Evolutionary conservation across 257 asterid species (phyloP).

Genomic region (Solanum gandarillasii): DNA sequence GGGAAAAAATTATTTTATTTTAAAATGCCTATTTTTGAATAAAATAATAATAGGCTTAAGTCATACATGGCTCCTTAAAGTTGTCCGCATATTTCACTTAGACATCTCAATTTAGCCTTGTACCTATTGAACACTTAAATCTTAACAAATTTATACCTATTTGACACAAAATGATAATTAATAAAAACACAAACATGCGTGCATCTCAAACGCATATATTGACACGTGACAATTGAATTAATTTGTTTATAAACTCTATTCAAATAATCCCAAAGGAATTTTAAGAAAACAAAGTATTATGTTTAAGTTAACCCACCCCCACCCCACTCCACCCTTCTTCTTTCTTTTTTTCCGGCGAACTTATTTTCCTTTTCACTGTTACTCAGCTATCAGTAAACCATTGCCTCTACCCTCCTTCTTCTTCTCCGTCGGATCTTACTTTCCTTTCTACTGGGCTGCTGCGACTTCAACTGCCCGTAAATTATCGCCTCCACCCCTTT

Average conservation of each 20-base stretch:
- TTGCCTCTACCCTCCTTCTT: not conserved
- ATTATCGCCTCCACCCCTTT: not conserved
- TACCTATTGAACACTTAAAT: not conserved
- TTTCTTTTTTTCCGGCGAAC: not conserved
- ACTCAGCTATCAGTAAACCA: not conserved
- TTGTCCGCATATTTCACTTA: not conserved
- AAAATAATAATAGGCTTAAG: too few relatives aligned
- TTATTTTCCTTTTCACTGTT: rapidly evolving
- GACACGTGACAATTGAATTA: not conserved
- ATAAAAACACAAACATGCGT: not conserved
- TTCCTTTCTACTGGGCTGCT: not conserved
- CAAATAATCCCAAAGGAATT: too few relatives aligned
- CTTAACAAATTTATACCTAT: not conserved
- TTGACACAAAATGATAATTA: not conserved
- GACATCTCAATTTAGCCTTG: not conserved
- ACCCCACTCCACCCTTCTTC: not conserved
- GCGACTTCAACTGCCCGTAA: not conserved
- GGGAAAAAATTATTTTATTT: too few relatives aligned
- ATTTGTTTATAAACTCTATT: not conserved
- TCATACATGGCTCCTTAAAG: not conserved
- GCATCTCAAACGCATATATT: not conserved
- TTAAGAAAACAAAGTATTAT: not conserved
- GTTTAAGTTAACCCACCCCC: not conserved
- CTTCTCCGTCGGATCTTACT: not conserved
- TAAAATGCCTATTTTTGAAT: too few relatives aligned